Conservation (phyloP, 352 stramenopile genomes). For the Phytophthora cajani region DNA sequence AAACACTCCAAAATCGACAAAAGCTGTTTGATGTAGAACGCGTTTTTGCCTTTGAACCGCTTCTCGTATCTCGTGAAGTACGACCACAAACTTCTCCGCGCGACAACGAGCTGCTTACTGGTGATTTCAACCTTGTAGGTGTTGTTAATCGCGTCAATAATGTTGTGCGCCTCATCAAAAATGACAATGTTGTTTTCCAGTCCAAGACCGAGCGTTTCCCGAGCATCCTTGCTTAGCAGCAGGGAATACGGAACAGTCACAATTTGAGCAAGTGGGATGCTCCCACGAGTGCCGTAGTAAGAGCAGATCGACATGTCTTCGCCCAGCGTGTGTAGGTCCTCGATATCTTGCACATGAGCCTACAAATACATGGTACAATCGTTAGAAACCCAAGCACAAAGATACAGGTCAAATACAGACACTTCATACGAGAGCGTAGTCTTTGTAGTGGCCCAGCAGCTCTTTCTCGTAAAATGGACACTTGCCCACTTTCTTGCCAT, state of each 20-base stretch:
- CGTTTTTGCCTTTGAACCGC: constrained; percentile 85
- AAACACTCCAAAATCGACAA: constrained; percentile 77
- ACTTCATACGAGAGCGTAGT: constrained; percentile 76
- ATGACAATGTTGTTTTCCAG: constrained; percentile 94
- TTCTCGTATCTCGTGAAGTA: constrained; percentile 92
- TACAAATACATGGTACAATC: constrained; percentile 23
- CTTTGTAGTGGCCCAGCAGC: constrained; percentile 70
- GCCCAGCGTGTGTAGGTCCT: constrained; percentile 94
- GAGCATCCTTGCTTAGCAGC: constrained; percentile 91
- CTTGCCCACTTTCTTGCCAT: constrained; percentile 61
- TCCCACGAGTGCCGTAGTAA: constrained; percentile 96
- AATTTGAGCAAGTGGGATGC: constrained; percentile 90
- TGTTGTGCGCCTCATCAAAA: constrained; percentile 99
- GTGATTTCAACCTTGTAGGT: constrained; percentile 86
- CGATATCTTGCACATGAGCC: constrained; percentile 94
- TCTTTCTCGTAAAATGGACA: constrained; percentile 88
- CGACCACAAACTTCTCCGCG: constrained; percentile 76
- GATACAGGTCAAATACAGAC: neutral
- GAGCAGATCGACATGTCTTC: constrained; percentile 93
- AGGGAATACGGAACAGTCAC: constrained; percentile 94
- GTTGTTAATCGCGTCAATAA: constrained; percentile 96
- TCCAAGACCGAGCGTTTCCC: constrained; percentile 89
- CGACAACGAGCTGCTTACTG: constrained; percentile 79
- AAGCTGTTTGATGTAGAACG: constrained; percentile 92
- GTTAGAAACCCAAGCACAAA: constrained; percentile 11